Base-by-base conservation (phyloP, 306 rosid species). In the Fragaria nilgerrensis region DNA sequence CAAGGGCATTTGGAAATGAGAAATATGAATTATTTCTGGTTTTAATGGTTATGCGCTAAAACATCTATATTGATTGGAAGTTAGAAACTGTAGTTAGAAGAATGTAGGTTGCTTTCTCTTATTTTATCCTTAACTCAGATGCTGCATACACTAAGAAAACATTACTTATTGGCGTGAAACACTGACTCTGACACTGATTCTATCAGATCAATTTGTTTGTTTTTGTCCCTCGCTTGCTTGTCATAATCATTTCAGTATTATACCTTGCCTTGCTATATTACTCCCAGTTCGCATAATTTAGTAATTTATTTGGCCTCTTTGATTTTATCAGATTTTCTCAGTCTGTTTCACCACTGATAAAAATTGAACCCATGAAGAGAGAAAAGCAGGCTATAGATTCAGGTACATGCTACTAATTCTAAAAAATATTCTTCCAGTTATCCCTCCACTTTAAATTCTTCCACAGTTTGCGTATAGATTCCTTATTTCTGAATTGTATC, bases 301-400 rank as follows among this genome's bases (percentile, higher is more conserved):
- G 27, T 25, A 25, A 25, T 25, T 25, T 68, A 77, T 70, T 72
- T 59, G 22, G 63, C 62, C 52, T 75, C 50, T 79, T 83, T 74
- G 45, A 25, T 74, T 53, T 61, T 20, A 75, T 80, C 88, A 95
- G 98, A 84, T 95, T 95, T 82, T 95, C 98, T 79, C 96, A 84
- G 87, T 95, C 92, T 83, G 87, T 92, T 81, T 95, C 98, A 77
- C 98, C 98, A 50, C 86, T 95, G 55, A 90, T 95, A 44, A 95
- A 95, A 85, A 75, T 14, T 80, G 97, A 95, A 75, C 95, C 97
- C 71, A 92, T 92, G 97, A 97, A 90, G 72, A 87, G 98, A 81
- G 98, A 95, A 84, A 88, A 92, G 67, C 98, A 86, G 52, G 96
- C 98, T 43, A 92, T 95, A 82, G 97, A 95, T 88, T 95, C 98